A percentile compares a stretch with the other conserved stretches of the same genome.
phyloP scores from a whole-genome alignment of 352 stramenopile species.

The Poterioochromonas sp. region DNA sequence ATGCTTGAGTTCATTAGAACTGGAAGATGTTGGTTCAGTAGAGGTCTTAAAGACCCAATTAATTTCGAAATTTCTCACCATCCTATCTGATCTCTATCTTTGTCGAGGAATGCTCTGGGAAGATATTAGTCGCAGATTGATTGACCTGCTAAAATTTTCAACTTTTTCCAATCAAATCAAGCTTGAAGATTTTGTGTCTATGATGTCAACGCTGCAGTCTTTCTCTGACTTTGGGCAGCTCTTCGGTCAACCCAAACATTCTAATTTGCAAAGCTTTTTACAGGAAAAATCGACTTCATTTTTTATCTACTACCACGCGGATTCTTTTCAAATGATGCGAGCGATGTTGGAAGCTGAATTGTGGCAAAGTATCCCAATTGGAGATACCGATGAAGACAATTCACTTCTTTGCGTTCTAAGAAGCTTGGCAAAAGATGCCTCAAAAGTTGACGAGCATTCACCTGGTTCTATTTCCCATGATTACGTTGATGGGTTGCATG shows the following conservation, averaged over 20 bases:
- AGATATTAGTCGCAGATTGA: neutral
- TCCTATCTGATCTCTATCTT: too few species aligned
- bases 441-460: neutral
- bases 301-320: conserved; percentile 18
- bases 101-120: neutral
- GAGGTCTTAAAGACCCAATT: conserved; percentile 2
- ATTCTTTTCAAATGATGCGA: conserved; percentile 37
- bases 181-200: conserved; percentile 68
- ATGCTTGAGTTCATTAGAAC: too few species aligned
- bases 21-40: conserved; percentile 55
- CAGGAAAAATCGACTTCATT: conserved; percentile 25
- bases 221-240: conserved; percentile 71
- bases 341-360: conserved; percentile 41
- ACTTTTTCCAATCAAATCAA: conserved; percentile 52
- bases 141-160: neutral
- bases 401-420: neutral
- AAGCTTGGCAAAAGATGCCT: neutral
- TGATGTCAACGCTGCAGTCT: conserved; percentile 60
- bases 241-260: conserved; percentile 49
- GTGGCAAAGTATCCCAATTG: conserved; percentile 40
- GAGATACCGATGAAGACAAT: neutral
- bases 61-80: neutral
- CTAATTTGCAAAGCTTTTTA: neutral
- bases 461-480: too few species aligned
- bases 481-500: neutral